A percentile compares a stretch with the other conserved stretches of the same genome.
Evolutionary conservation across 129 eudicot species (phyloP).

Genomic region (Saposhnikovia divaricata): DNA sequence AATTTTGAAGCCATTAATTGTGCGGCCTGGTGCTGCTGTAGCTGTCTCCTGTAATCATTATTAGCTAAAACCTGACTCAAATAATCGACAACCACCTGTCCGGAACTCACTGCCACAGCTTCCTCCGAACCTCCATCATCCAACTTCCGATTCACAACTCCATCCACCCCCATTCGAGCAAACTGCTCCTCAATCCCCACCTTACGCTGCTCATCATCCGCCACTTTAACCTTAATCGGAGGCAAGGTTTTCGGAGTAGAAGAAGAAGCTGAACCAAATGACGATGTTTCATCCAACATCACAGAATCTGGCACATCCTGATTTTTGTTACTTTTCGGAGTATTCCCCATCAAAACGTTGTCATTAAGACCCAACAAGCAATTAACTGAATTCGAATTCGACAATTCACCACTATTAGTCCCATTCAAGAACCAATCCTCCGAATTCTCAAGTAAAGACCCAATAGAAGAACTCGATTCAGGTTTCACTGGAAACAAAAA

Average conservation of each 20-base stretch:
- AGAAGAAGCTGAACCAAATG: constrained; percentile 68
- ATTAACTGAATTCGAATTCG: constrained; percentile 58
- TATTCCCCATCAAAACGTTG: constrained; percentile 15
- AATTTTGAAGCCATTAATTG: constrained; percentile 26
- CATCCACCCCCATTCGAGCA: constrained; percentile 34
- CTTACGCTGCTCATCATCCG: constrained; percentile 30
- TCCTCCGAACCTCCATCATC: constrained; percentile 37
- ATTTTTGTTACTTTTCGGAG: constrained; percentile 6
- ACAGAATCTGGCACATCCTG: constrained; percentile 76
- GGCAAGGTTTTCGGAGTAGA: constrained; percentile 63
- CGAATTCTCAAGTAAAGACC: constrained; percentile 37
- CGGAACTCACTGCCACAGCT: constrained; percentile 18
- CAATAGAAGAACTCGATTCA: constrained; percentile 39
- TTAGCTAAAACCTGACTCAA: constrained; percentile 37
- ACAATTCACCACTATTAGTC: constrained; percentile 39
- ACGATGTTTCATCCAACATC: constrained; percentile 56
- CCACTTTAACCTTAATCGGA: constrained; percentile 46
- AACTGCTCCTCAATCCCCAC: constrained; percentile 56
- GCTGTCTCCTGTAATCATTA: constrained; percentile 37
- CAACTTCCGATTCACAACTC: constrained; percentile 22
- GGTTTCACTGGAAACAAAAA: constrained; percentile 50
- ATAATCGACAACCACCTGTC: constrained; percentile 25
- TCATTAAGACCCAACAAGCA: constrained; percentile 55
- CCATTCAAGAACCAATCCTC: constrained; percentile 56
- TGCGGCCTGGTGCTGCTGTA: constrained; percentile 18